These are phyloP conservation scores for Centrapalus pauciflorus DNA, from an alignment of 129 eudicot species.

Conservation along the genomic window DNA sequence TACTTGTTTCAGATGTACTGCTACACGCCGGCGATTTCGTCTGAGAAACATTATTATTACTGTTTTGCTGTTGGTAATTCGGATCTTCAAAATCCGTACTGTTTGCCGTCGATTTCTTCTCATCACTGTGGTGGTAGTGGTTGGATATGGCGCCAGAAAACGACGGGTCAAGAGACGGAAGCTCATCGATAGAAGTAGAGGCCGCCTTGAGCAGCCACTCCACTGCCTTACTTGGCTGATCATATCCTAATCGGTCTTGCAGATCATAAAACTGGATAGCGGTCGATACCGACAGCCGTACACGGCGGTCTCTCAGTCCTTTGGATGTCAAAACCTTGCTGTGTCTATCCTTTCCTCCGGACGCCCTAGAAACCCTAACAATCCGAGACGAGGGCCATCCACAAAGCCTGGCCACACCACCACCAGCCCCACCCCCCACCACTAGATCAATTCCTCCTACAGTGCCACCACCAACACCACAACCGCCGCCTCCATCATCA, in stretches of 20 bases:
- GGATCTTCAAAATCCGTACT: conserved; percentile 30
- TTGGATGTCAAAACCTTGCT: conserved; percentile 85
- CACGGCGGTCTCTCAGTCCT: conserved; percentile 81
- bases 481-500: conserved; percentile 29
- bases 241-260: conserved; percentile 80
- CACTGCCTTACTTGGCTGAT: conserved; percentile 93
- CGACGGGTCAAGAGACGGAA: conserved; percentile 52
- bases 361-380: conserved; percentile 93
- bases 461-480: conserved; percentile 21
- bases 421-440: conserved; percentile 15
- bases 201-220: conserved; percentile 93
- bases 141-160: conserved; percentile 36
- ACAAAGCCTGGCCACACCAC: conserved; percentile 41
- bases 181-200: conserved; percentile 61
- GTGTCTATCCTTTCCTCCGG: conserved; percentile 92
- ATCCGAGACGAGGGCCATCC: conserved; percentile 83
- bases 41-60: conserved; percentile 10
- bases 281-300: conserved; percentile 66
- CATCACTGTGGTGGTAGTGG: background rate
- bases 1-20: conserved; percentile 79
- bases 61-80: conserved; percentile 23
- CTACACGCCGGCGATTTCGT: conserved; percentile 64
- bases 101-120: background rate
- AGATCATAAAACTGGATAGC: conserved; percentile 92
- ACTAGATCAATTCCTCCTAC: conserved; percentile 25